phyloP scores from a whole-genome alignment of 2,329 filamentous ascomycete species.

The Hypoxylon sp. region DNA sequence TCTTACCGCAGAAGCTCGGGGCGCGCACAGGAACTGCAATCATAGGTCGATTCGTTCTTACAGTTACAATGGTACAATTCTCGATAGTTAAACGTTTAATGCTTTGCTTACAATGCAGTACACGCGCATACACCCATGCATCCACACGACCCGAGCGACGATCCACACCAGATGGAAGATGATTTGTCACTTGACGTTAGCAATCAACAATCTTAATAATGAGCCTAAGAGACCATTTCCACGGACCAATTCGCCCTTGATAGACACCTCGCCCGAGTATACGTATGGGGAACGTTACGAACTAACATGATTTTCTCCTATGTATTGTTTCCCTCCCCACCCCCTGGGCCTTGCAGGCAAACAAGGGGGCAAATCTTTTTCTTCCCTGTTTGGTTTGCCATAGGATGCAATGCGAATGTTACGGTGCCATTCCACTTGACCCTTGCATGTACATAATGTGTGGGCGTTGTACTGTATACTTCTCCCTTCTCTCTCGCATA shows the following conservation, averaged over 20 bases:
- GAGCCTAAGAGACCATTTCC: constrained; percentile 8
- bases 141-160: constrained; percentile 15
- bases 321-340: constrained; percentile 20
- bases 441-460: constrained; percentile 41
- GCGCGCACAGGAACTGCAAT: constrained; percentile 13
- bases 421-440: constrained; percentile 40
- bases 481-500: constrained; percentile 23
- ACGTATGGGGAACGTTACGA: constrained; percentile 27
- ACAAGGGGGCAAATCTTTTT: constrained; percentile 42
- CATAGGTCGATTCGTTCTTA: constrained; percentile 4
- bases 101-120: neutral
- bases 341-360: constrained; percentile 45
- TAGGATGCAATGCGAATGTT: constrained; percentile 39
- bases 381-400: constrained; percentile 44
- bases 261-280: constrained; percentile 22
- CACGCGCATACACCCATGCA: constrained; percentile 12
- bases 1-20: constrained; percentile 37
- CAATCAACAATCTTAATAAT: constrained; percentile 29
- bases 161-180: constrained; percentile 27
- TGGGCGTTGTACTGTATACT: constrained; percentile 27
- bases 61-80: constrained; percentile 14
- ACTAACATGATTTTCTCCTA: constrained; percentile 35
- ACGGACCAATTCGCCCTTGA: constrained; percentile 21
- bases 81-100: constrained; percentile 3
- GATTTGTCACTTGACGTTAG: constrained; percentile 32